Percentiles rank a stretch among this genome's conserved stretches.
Conservation (phyloP, 1,139 yeast species). For the Debaryomycetaceae sp. region DNA sequence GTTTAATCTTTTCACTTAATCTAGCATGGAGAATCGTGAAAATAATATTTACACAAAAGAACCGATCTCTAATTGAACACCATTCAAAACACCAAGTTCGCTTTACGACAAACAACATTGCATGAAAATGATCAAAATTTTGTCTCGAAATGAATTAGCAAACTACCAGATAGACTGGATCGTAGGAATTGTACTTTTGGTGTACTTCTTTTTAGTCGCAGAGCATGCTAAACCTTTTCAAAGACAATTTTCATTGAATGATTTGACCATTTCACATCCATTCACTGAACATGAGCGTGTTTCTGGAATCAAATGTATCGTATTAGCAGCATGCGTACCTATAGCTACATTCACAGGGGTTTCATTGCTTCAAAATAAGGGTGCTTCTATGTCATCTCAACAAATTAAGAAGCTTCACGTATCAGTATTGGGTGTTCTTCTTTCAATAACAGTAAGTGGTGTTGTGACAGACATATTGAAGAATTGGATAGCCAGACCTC, state of each 20-base stretch:
- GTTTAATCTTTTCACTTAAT: too few relatives aligned
- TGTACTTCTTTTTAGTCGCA: constrained; percentile 33
- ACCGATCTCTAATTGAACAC: too few relatives aligned
- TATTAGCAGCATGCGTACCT: constrained; percentile 24
- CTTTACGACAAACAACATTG: too few relatives aligned
- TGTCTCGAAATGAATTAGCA: constrained; percentile 10
- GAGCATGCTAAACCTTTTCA: constrained; percentile 38
- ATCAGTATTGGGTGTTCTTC: constrained; percentile 21
- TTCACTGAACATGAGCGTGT: constrained; percentile 45
- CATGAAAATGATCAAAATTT: constrained; percentile 1
- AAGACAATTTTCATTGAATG: constrained; percentile 32
- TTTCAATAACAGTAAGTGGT: constrained; percentile 19
- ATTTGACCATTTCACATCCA: constrained; percentile 42
- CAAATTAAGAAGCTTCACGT: constrained; percentile 19
- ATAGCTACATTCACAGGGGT: constrained; percentile 12
- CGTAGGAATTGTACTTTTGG: constrained; percentile 20
- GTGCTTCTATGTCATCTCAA: constrained; percentile 1
- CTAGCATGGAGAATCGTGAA: too few relatives aligned
- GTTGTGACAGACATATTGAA: constrained; percentile 40
- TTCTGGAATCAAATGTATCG: constrained; percentile 22
- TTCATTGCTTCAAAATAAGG: constrained; percentile 5
- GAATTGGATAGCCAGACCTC: constrained; percentile 45
- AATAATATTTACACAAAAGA: too few relatives aligned
- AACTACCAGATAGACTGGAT: constrained; percentile 33
- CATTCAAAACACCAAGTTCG: too few relatives aligned